These are phyloP conservation scores for Candida piceae DNA, from an alignment of 805 yeast genomes.

Conservation along the genomic window DNA sequence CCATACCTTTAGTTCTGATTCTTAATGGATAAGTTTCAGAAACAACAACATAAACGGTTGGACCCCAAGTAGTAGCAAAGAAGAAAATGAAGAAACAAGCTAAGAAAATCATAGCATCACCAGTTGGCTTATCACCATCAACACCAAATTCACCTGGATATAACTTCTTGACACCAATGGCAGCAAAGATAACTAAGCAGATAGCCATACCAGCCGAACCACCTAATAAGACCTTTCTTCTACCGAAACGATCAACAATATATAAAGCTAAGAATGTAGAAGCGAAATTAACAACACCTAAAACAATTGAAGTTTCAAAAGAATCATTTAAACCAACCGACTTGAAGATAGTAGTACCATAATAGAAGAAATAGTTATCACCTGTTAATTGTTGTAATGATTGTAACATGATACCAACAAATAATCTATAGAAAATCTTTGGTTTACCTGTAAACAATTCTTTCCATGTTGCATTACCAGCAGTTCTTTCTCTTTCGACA, in stretches of 20 bases:
- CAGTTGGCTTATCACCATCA: conserved; percentile 37
- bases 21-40: conserved; percentile 61
- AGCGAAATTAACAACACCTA: conserved; percentile 42
- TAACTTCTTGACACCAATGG: conserved; percentile 51
- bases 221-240: conserved; percentile 53
- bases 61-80: conserved; percentile 78
- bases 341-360: conserved; percentile 58
- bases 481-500: conserved; percentile 53
- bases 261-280: conserved; percentile 50
- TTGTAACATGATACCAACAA: conserved; percentile 57
- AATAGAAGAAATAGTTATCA: conserved; percentile 67
- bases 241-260: conserved; percentile 54
- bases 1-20: conserved; percentile 63
- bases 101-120: conserved; percentile 47
- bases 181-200: conserved; percentile 55
- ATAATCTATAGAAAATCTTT: conserved; percentile 48
- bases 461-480: conserved; percentile 62
- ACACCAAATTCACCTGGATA: conserved; percentile 37
- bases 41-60: conserved; percentile 56
- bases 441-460: conserved; percentile 63
- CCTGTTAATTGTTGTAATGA: conserved; percentile 69
- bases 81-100: conserved; percentile 59
- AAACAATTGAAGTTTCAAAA: conserved; percentile 39
- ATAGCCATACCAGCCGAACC: conserved; percentile 63
- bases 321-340: conserved; percentile 44